Evolutionary conservation across 768 basidiomycete genomes (phyloP), one percentile per base, ranked within the genome.

Genomic region (Amanita rimosa): DNA sequence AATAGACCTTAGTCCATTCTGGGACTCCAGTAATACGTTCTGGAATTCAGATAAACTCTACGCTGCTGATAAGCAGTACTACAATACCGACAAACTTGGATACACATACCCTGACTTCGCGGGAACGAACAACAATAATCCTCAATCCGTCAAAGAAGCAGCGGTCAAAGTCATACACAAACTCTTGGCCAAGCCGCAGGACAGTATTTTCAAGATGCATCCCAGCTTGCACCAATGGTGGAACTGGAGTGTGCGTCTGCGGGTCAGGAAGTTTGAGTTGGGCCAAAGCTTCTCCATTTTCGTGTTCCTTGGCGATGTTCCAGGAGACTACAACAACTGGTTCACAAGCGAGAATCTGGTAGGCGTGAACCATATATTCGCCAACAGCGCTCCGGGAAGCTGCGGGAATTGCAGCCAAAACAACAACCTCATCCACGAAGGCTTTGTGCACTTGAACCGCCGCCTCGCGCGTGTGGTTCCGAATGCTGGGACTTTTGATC

Each of bases 21-120:
- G 70, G 67, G 62, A 65, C 43, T 55, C 59, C 6, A 58, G 65
- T 36, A 52, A 51, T 3, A 58, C 52, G 5, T 74, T 65, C 60
- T 76, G 73, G 73, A 54, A 51, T 3, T 71, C 73, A 1, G 27
- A 62, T 0, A 26, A 46, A 1, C 14, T 46, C 14, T 46, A 19
- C 31, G 11, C 14, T 29, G 21, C 3, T 21, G 22, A 34, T 19
- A 46, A 46, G 21, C 44, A 36, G 1, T 46, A 34, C 22, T 46
- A 46, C 2, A 58, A 62, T 31, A 65, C 64, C 6, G 51, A 64
- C 4, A 55, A 53, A 7, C 57, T 76, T 11, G 63, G 67, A 26
- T 78, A 77, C 53, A 65, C 70, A 1, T 76, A 77, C 56, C 74
- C 75, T 9, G 75, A 77, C 31, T 74, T 76, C 58, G 40, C 33